Evolutionary conservation across 768 basidiomycete genomes (phyloP).

Genomic region (Termitomyces sp.): DNA sequence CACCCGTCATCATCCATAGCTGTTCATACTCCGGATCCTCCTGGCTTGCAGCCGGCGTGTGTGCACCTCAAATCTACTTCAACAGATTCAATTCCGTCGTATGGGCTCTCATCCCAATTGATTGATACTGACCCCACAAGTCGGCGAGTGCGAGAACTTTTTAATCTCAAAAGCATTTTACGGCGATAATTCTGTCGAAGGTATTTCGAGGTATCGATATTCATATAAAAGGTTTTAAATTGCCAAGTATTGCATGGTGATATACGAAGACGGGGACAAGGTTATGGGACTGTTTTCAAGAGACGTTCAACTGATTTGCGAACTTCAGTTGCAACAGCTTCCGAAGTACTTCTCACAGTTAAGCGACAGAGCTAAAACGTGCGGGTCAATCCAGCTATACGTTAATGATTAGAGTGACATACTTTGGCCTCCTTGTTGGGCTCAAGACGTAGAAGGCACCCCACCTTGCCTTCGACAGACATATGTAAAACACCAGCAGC

Average conservation of each 20-base stretch:
- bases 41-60: conserved; percentile 15
- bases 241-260: conserved; percentile 14
- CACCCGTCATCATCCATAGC: conserved; percentile 5
- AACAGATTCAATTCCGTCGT: conserved; percentile 47
- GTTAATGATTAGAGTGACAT: conserved; percentile 15
- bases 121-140: conserved; percentile 34
- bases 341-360: conserved; percentile 93
- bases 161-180: conserved; percentile 40
- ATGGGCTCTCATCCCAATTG: conserved; percentile 13
- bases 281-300: conserved; percentile 28
- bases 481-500: conserved; percentile 96
- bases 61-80: conserved; percentile 49
- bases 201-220: background rate
- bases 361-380: conserved; percentile 74
- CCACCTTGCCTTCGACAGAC: conserved; percentile 89
- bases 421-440: conserved; percentile 97
- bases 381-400: background rate
- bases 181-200: conserved; percentile 23
- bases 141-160: conserved; percentile 35
- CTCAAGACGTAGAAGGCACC: conserved; percentile 88
- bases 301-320: conserved; percentile 49
- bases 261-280: conserved; percentile 9
- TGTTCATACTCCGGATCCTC: background rate
- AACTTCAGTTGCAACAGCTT: conserved; percentile 75
- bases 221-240: background rate